Evolutionary conservation across 2,329 filamentous ascomycete species (phyloP).

Genomic region (Nigrograna mackinnonii): DNA sequence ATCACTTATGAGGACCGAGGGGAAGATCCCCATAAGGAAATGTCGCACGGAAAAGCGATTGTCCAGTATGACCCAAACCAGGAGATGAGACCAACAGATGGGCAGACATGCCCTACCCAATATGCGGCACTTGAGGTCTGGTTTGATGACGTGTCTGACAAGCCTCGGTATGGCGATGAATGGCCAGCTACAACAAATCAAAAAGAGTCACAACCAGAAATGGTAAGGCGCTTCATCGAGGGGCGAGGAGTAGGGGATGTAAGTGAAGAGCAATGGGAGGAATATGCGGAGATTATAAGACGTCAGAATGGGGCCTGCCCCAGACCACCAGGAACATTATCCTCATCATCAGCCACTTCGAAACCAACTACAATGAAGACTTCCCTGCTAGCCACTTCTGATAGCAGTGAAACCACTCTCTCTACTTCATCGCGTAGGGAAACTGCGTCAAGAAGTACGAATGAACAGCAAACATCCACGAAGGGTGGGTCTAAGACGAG

Average conservation of each 20-base stretch:
- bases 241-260: background rate
- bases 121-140: constrained; percentile 6
- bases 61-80: constrained; percentile 9
- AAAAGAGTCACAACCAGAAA: background rate
- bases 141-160: constrained; percentile 3
- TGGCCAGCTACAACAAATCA: constrained; percentile 3
- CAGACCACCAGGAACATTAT: no score
- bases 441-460: background rate
- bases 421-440: background rate
- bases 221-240: background rate
- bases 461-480: constrained; percentile 1
- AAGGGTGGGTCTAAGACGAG: background rate
- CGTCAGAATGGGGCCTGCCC: constrained; percentile 4
- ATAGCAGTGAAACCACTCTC: background rate
- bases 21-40: background rate
- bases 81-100: background rate
- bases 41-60: constrained; percentile 2
- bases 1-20: background rate
- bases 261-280: constrained; percentile 2
- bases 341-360: background rate
- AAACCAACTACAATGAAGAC: constrained; percentile 5
- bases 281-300: constrained; percentile 1
- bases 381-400: constrained; percentile 2
- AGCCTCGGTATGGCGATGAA: constrained; percentile 1
- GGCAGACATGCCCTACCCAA: constrained; percentile 2